Evolutionary conservation across 169 alveolate genomes (phyloP), one percentile per base, ranked within the genome.

Genomic region (Cryptosporidium sp.): DNA sequence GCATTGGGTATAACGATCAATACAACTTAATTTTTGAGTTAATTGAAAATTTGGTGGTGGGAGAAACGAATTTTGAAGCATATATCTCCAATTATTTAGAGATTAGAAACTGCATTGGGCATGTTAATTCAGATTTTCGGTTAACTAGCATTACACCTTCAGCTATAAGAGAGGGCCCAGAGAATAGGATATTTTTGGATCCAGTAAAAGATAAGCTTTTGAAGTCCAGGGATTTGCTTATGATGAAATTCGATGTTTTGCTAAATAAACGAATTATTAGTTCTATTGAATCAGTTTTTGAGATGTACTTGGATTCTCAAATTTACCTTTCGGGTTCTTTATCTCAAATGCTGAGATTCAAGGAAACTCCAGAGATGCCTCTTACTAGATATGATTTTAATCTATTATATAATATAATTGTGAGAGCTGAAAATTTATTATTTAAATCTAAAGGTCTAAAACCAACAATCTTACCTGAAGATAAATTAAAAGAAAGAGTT

Each of bases 291-390:
- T 26, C 62, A 6, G 14, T 37, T 23, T 21, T 73, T 33, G 71
- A 73, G 10, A 35, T 10, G 1, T 26, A 51, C 29, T 23, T 52
- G 2, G 5, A 51, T 1, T 39, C 71, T 33, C 68, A 55, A 59
- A 35, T 73, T 16, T 73, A 73, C 21, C 21, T 73, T 37, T 12
- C 70, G 14, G 86, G 86, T 33, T 59, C 86, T 21, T 29, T 59
- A 26, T 31, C 45, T 37, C 70, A 73, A 37, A 52, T 58, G 29
- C 3, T 41, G 35, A 21, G 58, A 51, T 33, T 61, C 18, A 73
- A 73, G 37, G 33, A 8, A 16, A 8, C 0, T 8, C 29, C 16
- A 5, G 41, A 73, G 3, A 35, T 8, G 3, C 26, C 68, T 18
- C 55, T 73, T 31, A 18, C 37, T 14, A 59, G 35, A 14, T 21